Conservation (phyloP, 148 eudicot genomes). For the Persicaria maculosa region DNA sequence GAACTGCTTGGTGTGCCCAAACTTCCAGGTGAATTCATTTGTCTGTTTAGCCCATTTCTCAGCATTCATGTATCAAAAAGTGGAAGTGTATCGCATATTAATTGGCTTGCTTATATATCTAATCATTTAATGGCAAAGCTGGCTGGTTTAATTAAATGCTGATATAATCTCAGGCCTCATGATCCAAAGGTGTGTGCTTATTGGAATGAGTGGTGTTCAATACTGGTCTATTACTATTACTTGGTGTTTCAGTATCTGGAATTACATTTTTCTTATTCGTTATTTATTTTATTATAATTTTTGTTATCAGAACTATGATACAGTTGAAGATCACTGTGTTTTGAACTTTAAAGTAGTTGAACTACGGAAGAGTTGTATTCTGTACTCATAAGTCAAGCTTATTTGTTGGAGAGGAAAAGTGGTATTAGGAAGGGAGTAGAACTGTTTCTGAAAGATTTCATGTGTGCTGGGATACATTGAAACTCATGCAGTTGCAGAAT, state of each 20-base stretch:
- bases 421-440: background rate
- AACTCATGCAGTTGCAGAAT: background rate
- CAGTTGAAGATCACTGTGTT: background rate
- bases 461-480: background rate
- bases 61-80: slow-evolving; percentile 5
- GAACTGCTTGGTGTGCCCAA: slow-evolving; percentile 81
- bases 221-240: background rate
- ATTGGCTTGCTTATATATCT: background rate
- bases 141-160: background rate
- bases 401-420: background rate
- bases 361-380: too few species aligned
- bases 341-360: background rate
- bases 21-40: slow-evolving; percentile 64
- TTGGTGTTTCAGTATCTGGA: background rate
- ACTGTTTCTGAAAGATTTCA: background rate
- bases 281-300: background rate
- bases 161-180: background rate
- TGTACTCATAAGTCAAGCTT: background rate
- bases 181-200: background rate
- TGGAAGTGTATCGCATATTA: background rate
- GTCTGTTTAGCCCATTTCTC: background rate
- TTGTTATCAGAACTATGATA: background rate
- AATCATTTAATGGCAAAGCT: background rate
- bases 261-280: background rate
- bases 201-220: background rate